A percentile compares a stretch with the other conserved stretches of the same genome.
phyloP scores from a whole-genome alignment of 2,329 filamentous ascomycete genomes.

The Hymenoscyphus salicellus region DNA sequence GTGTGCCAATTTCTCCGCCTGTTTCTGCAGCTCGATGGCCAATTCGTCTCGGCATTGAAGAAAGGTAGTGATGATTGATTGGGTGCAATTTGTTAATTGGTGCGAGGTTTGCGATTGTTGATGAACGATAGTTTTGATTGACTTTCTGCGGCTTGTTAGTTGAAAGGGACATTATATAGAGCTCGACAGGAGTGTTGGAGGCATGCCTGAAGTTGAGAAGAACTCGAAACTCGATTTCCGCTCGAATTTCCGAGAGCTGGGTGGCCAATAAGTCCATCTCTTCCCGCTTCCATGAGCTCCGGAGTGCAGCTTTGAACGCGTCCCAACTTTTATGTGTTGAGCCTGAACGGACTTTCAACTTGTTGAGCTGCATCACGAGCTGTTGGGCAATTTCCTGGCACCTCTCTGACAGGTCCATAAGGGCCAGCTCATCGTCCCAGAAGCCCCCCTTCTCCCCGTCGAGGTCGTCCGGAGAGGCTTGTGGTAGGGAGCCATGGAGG shows the following conservation, averaged over 20 bases:
- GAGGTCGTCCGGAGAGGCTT: background rate
- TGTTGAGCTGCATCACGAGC: constrained; percentile 4
- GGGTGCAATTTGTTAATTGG: constrained; percentile 6
- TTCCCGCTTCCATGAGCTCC: constrained; percentile 8
- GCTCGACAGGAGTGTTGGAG: background rate
- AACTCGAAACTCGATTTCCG: constrained; percentile 12
- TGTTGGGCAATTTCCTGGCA: constrained; percentile 4
- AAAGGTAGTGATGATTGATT: constrained; percentile 6
- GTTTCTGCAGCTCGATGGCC: constrained; percentile 7
- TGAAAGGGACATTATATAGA: background rate
- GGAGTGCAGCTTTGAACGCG: constrained; percentile 9
- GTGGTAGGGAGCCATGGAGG: background rate
- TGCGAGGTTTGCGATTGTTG: constrained; percentile 7
- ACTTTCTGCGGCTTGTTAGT: background rate
- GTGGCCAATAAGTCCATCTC: constrained; percentile 6
- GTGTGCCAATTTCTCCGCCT: constrained; percentile 5
- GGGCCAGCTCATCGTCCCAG: background rate
- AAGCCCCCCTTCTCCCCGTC: background rate
- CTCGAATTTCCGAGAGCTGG: constrained; percentile 3
- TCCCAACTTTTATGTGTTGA: constrained; percentile 10
- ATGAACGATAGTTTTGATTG: constrained; percentile 6
- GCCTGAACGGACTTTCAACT: constrained; percentile 10
- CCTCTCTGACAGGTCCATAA: constrained; percentile 3
- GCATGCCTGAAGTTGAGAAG: constrained; percentile 7
- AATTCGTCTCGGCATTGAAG: constrained; percentile 11